Evolutionary conservation across 805 yeast species (phyloP), one percentile per base, ranked within the genome.

Genomic region (Metschnikowia proteae): DNA sequence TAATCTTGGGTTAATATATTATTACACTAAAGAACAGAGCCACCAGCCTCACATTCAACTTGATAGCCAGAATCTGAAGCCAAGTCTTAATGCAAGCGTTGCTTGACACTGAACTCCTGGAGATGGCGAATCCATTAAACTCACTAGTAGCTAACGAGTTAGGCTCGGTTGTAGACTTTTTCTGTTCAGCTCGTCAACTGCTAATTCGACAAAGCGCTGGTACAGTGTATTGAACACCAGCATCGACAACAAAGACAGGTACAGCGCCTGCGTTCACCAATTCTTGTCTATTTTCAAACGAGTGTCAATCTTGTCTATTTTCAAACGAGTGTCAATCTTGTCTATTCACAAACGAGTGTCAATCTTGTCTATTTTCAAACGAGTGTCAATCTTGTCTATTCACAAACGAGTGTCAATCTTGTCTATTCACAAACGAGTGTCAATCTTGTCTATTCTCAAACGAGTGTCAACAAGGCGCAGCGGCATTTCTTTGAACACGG

Each of bases 251-350:
- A 94, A 73, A 8, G 95, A 83, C 10, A 94, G 99, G 99, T 6
- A 94, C 96, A 17, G 98, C 97, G 39, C 98, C 99, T 2, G 99
- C 97, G 66, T 88, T 89, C 32, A 94, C 99, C 54, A 94, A 77
- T 68, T 94, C 98, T 65, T 87, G 92, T 70, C 99, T 84, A 67
- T 94, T 94, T 69, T 91, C 98, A 55, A 86, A 87, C 25, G 96
- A 88, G 65, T 94, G 99, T 33, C n/a, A n/a, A 99, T 94, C 99
- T 94, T 94, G 70, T 94, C n/a, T n/a, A n/a, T n/a, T n/a, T n/a
- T n/a, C n/a, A n/a, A n/a, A n/a, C n/a, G n/a, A n/a, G n/a, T n/a
- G n/a, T n/a, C n/a, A n/a, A n/a, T n/a, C n/a, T n/a, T n/a, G n/a
- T n/a, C n/a, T n/a, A n/a, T n/a, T n/a, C n/a, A n/a, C n/a, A n/a